Evolutionary conservation across 108 stramenopile species (phyloP).

Genomic region (Hondaea fermentalgiana): DNA sequence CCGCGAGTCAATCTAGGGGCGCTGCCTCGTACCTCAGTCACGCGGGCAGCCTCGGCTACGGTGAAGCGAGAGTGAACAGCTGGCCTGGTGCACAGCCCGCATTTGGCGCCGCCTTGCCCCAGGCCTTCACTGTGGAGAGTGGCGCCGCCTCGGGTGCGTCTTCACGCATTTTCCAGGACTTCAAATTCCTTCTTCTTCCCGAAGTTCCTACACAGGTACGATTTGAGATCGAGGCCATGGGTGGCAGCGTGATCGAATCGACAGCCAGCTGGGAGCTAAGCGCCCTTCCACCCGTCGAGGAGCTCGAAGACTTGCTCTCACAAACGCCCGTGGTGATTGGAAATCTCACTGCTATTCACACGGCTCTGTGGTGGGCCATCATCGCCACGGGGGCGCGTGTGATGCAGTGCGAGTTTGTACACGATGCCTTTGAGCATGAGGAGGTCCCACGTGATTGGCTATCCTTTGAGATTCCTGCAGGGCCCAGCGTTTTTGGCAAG

Average conservation of each 20-base stretch:
- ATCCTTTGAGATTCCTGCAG: not conserved
- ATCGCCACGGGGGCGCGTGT: not conserved
- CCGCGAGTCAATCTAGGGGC: no score
- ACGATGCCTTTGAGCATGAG: not conserved
- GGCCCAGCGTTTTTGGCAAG: not conserved
- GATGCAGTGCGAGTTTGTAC: not conserved
- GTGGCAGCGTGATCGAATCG: not conserved
- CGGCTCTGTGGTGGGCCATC: not conserved
- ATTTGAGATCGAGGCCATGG: not conserved
- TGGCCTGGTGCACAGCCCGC: no score
- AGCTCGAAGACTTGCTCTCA: not conserved
- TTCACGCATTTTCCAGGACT: not conserved
- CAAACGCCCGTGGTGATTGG: not conserved
- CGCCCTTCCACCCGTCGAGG: not conserved
- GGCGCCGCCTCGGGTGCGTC: no score
- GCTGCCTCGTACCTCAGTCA: no score
- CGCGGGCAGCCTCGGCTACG: no score
- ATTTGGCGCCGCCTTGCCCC: no score
- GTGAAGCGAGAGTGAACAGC: no score
- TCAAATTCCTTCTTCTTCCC: not conserved
- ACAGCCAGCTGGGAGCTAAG: not conserved
- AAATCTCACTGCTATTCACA: not conserved
- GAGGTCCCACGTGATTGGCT: not conserved
- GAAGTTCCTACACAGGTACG: not conserved
- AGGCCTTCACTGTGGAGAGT: no score